Percentiles rank a stretch among this genome's conserved stretches.
phyloP scores from a whole-genome alignment of 306 rosid genomes.

The Citrullus colocynthis region DNA sequence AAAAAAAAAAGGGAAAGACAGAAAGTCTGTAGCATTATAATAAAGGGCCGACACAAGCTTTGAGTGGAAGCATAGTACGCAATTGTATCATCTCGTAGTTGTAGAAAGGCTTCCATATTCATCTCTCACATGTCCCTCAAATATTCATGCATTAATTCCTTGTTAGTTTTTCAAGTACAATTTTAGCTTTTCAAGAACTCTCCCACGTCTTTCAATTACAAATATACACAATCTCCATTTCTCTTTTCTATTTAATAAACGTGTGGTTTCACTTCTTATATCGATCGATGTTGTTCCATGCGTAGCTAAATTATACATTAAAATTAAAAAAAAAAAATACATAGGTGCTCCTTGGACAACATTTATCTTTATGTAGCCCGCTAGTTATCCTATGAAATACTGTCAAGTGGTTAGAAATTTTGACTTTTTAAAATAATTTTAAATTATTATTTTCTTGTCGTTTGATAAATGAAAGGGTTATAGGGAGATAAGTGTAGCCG shows the following conservation, averaged over 20 bases:
- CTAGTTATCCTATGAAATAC: no score
- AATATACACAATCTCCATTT: not conserved
- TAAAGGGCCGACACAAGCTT: conserved; percentile 6
- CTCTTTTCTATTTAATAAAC: not conserved
- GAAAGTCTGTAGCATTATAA: not conserved
- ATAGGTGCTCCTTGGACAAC: no score
- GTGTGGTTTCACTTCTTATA: not conserved
- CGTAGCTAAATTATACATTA: no score
- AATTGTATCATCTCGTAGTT: conserved; percentile 1
- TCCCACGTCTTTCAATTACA: not conserved
- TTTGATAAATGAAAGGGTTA: no score
- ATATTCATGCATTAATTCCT: not conserved
- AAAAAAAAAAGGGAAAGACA: not conserved
- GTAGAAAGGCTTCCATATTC: not conserved
- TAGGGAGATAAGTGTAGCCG: no score
- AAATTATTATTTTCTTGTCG: no score
- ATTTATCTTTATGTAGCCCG: no score
- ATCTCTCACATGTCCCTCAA: not conserved
- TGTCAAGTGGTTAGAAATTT: no score
- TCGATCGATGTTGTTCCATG: no score
- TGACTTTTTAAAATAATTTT: no score
- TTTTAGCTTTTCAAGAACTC: not conserved
- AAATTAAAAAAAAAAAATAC: no score
- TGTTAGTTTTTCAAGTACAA: not conserved
- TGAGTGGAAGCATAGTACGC: not conserved